Conservation (phyloP, 768 basidiomycete genomes). For the Boletus subparvulus region DNA sequence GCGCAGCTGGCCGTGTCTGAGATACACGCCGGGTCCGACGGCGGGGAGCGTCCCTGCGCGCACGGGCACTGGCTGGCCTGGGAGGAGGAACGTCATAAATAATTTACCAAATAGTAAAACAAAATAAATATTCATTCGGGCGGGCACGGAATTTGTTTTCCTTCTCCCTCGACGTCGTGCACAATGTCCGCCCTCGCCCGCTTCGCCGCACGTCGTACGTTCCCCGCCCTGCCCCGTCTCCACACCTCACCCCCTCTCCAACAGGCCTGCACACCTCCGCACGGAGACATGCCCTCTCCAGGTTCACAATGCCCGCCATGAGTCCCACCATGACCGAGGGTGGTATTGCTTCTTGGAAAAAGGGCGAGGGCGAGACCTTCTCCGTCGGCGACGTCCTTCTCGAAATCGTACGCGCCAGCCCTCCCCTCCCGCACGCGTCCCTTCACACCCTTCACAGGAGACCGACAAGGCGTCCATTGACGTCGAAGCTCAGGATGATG, state of each 20-base stretch:
- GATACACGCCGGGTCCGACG: constrained; percentile 67
- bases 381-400: constrained; percentile 89
- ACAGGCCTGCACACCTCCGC: constrained; percentile 83
- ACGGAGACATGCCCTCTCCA: constrained; percentile 73
- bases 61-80: constrained; percentile 73
- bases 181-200: constrained; percentile 68
- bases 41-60: constrained; percentile 55
- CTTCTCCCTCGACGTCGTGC: constrained; percentile 11
- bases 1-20: constrained; percentile 58
- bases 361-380: constrained; percentile 92
- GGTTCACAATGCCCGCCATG: constrained; percentile 98
- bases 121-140: constrained; percentile 11
- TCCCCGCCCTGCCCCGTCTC: constrained; percentile 3
- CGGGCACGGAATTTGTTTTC: constrained; percentile 27
- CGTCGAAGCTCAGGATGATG: constrained; percentile 98
- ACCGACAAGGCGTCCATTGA: constrained; percentile 99
- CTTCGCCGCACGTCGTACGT: constrained; percentile 63
- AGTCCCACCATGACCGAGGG: constrained; percentile 99
- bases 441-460: constrained; percentile 57
- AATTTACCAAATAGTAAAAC: not conserved
- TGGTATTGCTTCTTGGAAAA: constrained; percentile 97
- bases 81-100: constrained; percentile 50
- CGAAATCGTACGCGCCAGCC: constrained; percentile 71
- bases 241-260: not conserved
- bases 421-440: not conserved